Percentiles rank a stretch among this genome's conserved stretches.
Conservation (phyloP, 345 rosid species). For the Stellera chamaejasme region DNA sequence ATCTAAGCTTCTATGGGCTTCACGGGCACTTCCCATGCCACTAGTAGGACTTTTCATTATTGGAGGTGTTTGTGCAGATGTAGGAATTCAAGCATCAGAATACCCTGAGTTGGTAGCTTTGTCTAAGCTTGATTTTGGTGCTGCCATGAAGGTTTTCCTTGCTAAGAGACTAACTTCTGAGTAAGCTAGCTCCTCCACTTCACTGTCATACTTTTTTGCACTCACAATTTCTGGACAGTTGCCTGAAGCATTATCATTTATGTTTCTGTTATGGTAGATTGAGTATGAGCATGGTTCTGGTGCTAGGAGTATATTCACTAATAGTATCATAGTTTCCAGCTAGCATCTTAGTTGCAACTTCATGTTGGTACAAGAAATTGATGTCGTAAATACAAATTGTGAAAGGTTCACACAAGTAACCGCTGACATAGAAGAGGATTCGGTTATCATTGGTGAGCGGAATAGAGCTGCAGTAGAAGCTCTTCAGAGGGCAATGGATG, state of each 20-base stretch:
- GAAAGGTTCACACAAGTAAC: conserved; percentile 72
- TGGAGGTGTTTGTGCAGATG: conserved; percentile 58
- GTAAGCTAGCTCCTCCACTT: conserved; percentile 29
- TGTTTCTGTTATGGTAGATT: not conserved
- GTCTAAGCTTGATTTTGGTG: conserved; percentile 72
- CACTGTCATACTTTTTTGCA: too few species aligned
- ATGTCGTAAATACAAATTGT: not conserved
- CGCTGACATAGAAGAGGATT: conserved; percentile 62
- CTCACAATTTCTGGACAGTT: too few species aligned
- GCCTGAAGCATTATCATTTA: not conserved
- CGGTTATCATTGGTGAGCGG: conserved; percentile 90
- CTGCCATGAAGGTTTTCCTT: conserved; percentile 89
- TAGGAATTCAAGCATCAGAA: conserved; percentile 48
- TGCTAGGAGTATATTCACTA: not conserved
- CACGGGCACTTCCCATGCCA: conserved; percentile 94
- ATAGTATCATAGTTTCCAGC: not conserved
- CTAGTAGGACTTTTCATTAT: conserved; percentile 88
- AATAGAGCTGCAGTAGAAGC: conserved; percentile 71
- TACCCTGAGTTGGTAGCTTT: conserved; percentile 80
- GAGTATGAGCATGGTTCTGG: not conserved
- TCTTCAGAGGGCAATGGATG: conserved; percentile 50
- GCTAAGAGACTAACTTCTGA: conserved; percentile 81
- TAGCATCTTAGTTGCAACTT: not conserved
- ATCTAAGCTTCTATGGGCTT: conserved; percentile 92
- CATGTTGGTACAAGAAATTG: too few species aligned